Conservation (phyloP, 768 basidiomycete species). For the Botryobasidium botryosum region DNA sequence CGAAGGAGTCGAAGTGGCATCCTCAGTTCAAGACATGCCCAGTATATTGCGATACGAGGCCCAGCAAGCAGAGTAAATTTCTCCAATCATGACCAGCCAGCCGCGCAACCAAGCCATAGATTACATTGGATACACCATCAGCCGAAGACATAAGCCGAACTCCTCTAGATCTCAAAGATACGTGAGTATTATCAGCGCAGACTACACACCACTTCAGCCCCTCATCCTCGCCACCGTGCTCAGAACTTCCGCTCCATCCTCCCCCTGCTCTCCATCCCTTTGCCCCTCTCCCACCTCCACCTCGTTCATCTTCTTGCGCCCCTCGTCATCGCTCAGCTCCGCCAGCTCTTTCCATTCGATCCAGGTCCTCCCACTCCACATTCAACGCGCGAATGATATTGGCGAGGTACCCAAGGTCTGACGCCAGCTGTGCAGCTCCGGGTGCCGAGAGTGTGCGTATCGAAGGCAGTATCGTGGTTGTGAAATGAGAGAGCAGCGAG, state of each 20-base stretch:
- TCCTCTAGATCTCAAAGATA: no score
- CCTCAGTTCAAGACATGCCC: no score
- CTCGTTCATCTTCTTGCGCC: conserved; percentile 10
- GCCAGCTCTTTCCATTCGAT: conserved; percentile 59
- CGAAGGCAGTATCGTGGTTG: conserved; percentile 47
- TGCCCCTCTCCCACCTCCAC: not conserved
- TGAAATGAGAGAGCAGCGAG: conserved; percentile 58
- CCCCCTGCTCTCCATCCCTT: not conserved
- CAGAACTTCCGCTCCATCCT: conserved; percentile 8
- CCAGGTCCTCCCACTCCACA: conserved; percentile 67
- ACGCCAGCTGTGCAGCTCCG: conserved; percentile 69
- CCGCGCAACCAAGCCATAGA: no score
- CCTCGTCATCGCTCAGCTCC: conserved; percentile 37
- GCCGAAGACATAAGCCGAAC: no score
- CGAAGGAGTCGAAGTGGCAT: no score
- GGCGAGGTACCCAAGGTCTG: conserved; percentile 76
- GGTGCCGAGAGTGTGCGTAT: conserved; percentile 42
- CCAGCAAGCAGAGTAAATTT: no score
- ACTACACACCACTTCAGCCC: conserved; percentile 9
- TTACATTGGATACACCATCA: no score
- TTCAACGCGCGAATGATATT: conserved; percentile 85
- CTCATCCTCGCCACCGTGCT: conserved; percentile 12
- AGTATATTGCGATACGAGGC: no score
- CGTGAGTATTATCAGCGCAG: no score
- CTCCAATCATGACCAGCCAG: no score